Evolutionary conservation across 1,284 basidiomycete genomes (phyloP), one percentile per base, ranked within the genome.

Genomic region (Sphagnurus paluster): DNA sequence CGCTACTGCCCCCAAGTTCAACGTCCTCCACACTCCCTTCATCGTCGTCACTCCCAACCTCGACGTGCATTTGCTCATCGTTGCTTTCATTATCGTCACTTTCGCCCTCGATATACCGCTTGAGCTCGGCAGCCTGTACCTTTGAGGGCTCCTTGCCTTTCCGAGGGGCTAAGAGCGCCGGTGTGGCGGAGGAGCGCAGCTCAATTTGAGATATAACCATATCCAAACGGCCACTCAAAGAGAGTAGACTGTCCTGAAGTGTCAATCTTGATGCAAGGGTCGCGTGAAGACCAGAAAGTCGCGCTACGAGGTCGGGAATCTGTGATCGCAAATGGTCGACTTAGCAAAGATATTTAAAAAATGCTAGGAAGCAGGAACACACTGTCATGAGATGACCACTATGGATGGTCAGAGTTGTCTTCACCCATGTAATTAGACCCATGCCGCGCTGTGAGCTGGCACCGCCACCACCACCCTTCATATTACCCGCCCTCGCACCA

Each of bases 321-420:
- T 93, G 67, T 40, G 58, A n/a, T n/a, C n/a, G n/a, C 47, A 53
- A 47, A 56, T 44, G 55, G 54, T 45, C 43, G 49, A n/a, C n/a
- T n/a, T n/a, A n/a, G n/a, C n/a, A n/a, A n/a, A n/a, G 24, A 41
- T 42, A 56, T 26, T 23, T 6, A 23, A 14, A 17, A 35, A 33
- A 32, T 7, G 24, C 11, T 30, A 25, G n/a, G 46, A 13, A 34
- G 41, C 42, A 37, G 41, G 38, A 16, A 77, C 85, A 58, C 57
- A 94, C 93, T 34, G 94, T 95, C 87, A 99, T 92, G 44, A 99
- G 79, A 68, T 98, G 90, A 1, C 88, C 89, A 47, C 93, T 90
- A 64, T 98, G 94, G 33, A 93, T 79, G 21, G 87, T 79, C 45
- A 99, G 72, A 3, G 93, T 90, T 8, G 86, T 86, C 65, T 87